Evolutionary conservation across 2,329 filamentous ascomycete genomes (phyloP), one percentile per base, ranked within the genome.

Genomic region (Paraphaeosphaeria sporulosa): DNA sequence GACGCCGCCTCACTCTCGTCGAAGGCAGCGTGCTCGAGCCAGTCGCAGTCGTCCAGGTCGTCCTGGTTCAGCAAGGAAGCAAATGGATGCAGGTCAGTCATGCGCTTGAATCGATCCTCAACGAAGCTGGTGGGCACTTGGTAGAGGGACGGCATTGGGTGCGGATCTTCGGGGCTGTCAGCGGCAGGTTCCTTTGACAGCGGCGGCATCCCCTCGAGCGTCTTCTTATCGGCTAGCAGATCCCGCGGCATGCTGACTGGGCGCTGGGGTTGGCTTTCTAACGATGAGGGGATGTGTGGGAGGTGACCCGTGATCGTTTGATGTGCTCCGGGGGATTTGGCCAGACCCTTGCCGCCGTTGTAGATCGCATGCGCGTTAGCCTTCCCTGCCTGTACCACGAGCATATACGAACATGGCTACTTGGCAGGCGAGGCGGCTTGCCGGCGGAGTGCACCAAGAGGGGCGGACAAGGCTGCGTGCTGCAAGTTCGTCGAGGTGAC

Each of bases 51-150:
- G 34, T 89, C 87, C 51, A 90, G 75, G 68, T 93, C 89, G 27
- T 85, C 85, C 50, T 86, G 77, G 43, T 87, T 91, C 53, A 97
- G 84, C 30, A 90, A 86, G 55, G 91, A 87, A n/a, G 91, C 85
- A 70, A 91, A 90, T 27, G 92, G 88, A 71, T 91, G 86, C 70
- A 92, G 86, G 53, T 86, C 82, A 69, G 89, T 88, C 65, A 75
- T 71, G 55, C 71, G 74, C 56, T 68, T 70, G 64, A 71, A 71
- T 19, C 66, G 59, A 30, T 73, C 69, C 25, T 74, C 70, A 25
- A 72, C 60, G 4, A 72, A 60, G 53, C 25, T 56, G 34, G 67
- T 62, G 44, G 64, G 66, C 23, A 67, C 57, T 43, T 61, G 64
- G 64, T 68, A 72, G 60, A 71, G 52, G n/a, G 42, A 17, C 30